Base-by-base conservation (phyloP, 805 yeast genomes). In the Lipomyces chichibuensis region DNA sequence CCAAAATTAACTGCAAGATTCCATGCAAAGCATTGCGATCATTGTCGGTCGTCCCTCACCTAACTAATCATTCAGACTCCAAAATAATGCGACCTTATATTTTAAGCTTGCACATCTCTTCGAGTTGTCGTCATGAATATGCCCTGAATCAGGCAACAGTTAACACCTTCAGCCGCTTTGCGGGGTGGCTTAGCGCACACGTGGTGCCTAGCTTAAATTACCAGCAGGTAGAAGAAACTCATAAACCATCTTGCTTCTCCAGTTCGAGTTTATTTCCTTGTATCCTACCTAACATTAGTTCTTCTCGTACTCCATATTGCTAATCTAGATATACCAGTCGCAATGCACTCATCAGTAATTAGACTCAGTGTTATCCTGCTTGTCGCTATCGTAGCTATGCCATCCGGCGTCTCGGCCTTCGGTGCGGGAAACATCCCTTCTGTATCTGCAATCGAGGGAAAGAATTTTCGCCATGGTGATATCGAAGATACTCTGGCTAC, bases 361-460 rank as follows among this genome's bases (percentile, higher is more conserved):
- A 49, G 53, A 17, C 11, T 20, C 13, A 20, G 25, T 11, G 20
- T 35, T 20, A 17, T 35, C 49, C n/a, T 49, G 29, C 46, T 52
- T 3, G 33, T 56, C 13, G 60, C 33, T 7, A 25, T 61, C 9
- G 55, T 55, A 6, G 17, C 35, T 17, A 39, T 61, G 33, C 43
- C 64, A 14, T 8, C 55, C 5, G 60, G 39, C n/a, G 54, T 46
- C 39, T 49, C 53, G 7, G 75, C 74, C 37, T 72, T 72, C 57
- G 74, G 74, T 14, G 75, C 74, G 23, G 74, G 74, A 20, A 70
- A 71, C 59, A 69, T 72, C 32, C 74, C 74, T 20, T 72, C 75
- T 3, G 60, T 67, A 27, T 69, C 73, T 14, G 67, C 62, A 3
- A 53, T 72, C 37, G 74, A 71, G 55, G 74, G 74, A 54, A 63